A percentile compares a stretch with the other conserved stretches of the same genome.
These are phyloP conservation scores for Linnemannia schmuckeri DNA, from an alignment of 192 early-diverging fungal genomes.

Conservation along the genomic window DNA sequence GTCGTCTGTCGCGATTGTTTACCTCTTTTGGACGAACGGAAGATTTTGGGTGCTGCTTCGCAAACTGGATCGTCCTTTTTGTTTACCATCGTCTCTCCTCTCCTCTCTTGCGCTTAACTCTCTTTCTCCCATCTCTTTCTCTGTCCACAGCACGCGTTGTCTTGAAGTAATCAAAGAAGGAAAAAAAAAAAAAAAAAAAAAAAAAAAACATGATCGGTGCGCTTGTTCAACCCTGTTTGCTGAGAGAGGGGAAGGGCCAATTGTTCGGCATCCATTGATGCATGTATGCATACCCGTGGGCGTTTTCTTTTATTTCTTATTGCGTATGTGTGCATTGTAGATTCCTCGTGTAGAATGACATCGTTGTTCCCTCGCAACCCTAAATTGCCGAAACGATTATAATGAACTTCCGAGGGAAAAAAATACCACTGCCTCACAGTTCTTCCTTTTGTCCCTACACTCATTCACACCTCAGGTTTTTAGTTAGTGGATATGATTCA, in stretches of 20 bases:
- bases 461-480: background rate
- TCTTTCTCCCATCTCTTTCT: background rate
- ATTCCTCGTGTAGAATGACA: background rate
- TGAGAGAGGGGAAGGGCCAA: background rate
- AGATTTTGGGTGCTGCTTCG: background rate
- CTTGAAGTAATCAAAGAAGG: background rate
- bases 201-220: constrained; percentile 11
- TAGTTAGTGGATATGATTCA: background rate
- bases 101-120: background rate
- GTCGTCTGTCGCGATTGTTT: background rate
- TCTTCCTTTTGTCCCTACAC: background rate
- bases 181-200: constrained; percentile 8
- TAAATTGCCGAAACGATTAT: background rate
- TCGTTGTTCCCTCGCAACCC: background rate
- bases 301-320: background rate
- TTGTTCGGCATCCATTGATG: background rate
- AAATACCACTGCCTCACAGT: background rate
- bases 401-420: background rate
- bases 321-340: background rate
- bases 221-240: background rate
- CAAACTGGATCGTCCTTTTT: background rate
- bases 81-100: background rate
- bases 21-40: background rate
- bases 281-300: constrained; percentile 1
- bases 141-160: constrained; percentile 1